Base-by-base conservation (phyloP, 805 yeast genomes). In the Zygosaccharomyces pseudorouxii region DNA sequence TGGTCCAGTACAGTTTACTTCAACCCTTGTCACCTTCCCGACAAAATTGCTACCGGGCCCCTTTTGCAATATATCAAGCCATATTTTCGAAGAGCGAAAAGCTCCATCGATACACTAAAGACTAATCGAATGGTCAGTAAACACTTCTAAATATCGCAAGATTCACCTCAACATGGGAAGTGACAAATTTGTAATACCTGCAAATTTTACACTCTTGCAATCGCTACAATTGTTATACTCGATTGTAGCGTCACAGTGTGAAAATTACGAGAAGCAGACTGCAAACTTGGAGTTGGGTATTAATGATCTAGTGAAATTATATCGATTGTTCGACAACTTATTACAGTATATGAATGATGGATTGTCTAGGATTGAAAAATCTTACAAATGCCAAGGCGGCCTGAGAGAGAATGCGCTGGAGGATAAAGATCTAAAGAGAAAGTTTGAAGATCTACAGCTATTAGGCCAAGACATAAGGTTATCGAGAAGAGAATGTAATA, bases 391-490 rank as follows among this genome's bases (percentile, higher is more conserved):
- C 27, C 36, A 51, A 23, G 47, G 49, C 37, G 50, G 62, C 1
- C 48, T 55, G 43, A 50, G 46, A 25, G 38, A 28, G 27, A 45
- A 48, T 38, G 31, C 49, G 19, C 45, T 44, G 33, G 52, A 48
- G 3, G 45, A 57, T 31, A 31, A 52, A 22, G 59, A 56, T 4
- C 50, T 53, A 22, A 42, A 45, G 25, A 48, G 37, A 33, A 49
- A 48, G 4, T 48, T 62, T 9, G 65, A 59, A 23, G 60, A 62
- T 42, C 49, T 64, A 14, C 59, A 62, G 31, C 54, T 65, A n/a
- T 46, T 65, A 3, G 65, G 58, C n/a, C 58, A 57, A 38, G 65
- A 64, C 37, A 58, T 65, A 5, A 62, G 65, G 30, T 33, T 51
- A 10, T 42, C 51, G 14, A 51, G 63, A 39, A 51, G 54, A n/a